These are phyloP conservation scores for Solanum medicagineum DNA, from an alignment of 257 asterid species.

Conservation along the genomic window DNA sequence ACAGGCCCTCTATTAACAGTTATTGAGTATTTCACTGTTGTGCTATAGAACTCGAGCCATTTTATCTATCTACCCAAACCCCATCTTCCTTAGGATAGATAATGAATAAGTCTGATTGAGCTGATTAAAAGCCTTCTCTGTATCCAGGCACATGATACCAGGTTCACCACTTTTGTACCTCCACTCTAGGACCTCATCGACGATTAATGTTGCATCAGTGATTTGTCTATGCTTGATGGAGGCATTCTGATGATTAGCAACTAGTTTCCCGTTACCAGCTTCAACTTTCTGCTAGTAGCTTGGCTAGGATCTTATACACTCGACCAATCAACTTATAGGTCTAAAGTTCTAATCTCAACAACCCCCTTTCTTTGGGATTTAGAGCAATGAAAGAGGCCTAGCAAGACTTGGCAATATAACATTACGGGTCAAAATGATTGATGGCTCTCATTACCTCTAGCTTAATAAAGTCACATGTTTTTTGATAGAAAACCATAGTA, in stretches of 20 bases:
- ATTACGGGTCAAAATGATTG: not conserved
- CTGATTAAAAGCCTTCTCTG: not conserved
- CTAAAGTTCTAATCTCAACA: not conserved
- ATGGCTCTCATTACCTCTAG: not conserved
- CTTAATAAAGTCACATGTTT: not conserved
- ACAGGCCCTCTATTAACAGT: not conserved
- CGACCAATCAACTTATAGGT: not conserved
- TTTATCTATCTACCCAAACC: not conserved
- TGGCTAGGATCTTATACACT: not conserved
- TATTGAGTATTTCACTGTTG: not conserved
- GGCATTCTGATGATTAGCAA: not conserved
- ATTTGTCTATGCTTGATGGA: not conserved
- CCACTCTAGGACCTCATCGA: not conserved
- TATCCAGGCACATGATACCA: not conserved
- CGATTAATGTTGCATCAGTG: not conserved
- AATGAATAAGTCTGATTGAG: not conserved
- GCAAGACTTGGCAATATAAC: not conserved
- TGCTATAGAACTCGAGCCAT: not conserved
- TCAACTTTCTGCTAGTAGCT: not conserved
- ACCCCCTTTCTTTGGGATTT: not conserved
- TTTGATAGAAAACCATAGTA: not conserved
- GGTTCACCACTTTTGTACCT: not conserved
- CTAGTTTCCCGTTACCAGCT: not conserved
- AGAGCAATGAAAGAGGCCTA: not conserved
- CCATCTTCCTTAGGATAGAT: not conserved